Evolutionary conservation across 169 alveolate genomes (phyloP), one percentile per base, ranked within the genome.

Genomic region (Cryptosporidium viatorum): DNA sequence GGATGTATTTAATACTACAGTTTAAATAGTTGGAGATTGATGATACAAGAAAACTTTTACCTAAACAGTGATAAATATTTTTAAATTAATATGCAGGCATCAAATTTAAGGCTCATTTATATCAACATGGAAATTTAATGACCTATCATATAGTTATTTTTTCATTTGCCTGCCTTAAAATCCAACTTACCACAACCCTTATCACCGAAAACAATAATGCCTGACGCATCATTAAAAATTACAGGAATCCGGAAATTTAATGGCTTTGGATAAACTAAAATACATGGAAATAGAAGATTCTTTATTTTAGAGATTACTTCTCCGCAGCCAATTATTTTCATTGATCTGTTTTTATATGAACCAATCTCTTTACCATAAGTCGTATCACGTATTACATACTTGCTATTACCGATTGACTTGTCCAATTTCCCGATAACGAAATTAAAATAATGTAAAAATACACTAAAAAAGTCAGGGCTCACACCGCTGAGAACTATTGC

Each of bases 21-120:
- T 80, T 65, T 37, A 80, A 26, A 31, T 10, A 37, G 7, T 62
- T 29, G 35, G 75, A 4, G 26, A 80, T 62, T n/a, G 80, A 55
- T 0, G 21, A 35, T 0, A 48, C 75, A 26, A 80, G 31, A 48
- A 43, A 80, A 23, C 80, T 80, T 37, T 80, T 80, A 26, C 89
- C 89, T 80, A 65, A 80, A 23, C 16, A 16, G n/a, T n/a, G 29
- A 69, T 23, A 9, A 70, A 43, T 39, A 43, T 26, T 69, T 23
- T 0, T 45, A 14, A 48, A 1, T 43, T 43, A 8, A n/a, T 16
- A 3, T 35, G 55, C 75, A 80, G 41, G 69, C 80, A 59, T 80
- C 89, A 80, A 80, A 80, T 29, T 23, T 52, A 48, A 73, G 86
- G 86, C 86, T 73, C 86, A 37, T 55, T 52, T 80, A n/a, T n/a